A percentile compares a stretch with the other conserved stretches of the same genome.
Evolutionary conservation across 1,139 yeast genomes (phyloP).

Genomic region (Candida frijolesensis): DNA sequence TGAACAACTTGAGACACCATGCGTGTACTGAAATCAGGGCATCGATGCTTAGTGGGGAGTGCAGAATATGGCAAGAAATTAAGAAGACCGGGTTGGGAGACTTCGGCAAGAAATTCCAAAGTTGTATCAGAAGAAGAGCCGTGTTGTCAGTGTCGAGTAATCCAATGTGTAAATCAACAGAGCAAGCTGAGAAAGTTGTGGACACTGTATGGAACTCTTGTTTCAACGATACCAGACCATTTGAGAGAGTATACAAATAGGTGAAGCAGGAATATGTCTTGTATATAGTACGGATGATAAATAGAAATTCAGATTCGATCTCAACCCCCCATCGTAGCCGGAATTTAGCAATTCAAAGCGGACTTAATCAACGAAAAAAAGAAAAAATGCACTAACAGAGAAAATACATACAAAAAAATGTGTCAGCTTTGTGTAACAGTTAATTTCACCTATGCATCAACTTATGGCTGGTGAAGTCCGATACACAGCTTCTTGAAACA

Average conservation of each 20-base stretch:
- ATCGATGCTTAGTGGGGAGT: conserved; percentile 90
- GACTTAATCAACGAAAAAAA: too few species aligned
- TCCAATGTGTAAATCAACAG: conserved; percentile 73
- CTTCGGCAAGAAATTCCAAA: conserved; percentile 84
- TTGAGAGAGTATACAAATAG: conserved; percentile 80
- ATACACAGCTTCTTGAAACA: too few species aligned
- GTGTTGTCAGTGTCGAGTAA: conserved; percentile 80
- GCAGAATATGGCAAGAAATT: conserved; percentile 87
- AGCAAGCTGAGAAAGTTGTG: conserved; percentile 79
- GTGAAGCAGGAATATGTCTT: not conserved
- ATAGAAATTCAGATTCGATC: not conserved
- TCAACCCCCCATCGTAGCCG: too few species aligned
- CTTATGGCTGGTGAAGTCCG: too few species aligned
- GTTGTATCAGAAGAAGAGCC: conserved; percentile 88
- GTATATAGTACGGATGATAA: conserved; percentile 1
- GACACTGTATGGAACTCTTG: conserved; percentile 91
- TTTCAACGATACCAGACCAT: conserved; percentile 93
- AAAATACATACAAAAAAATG: too few species aligned
- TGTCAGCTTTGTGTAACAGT: too few species aligned
- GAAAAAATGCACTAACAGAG: too few species aligned
- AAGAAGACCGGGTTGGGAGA: conserved; percentile 61
- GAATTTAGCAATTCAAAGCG: too few species aligned
- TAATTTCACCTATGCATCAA: too few species aligned
- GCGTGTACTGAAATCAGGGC: conserved; percentile 98
- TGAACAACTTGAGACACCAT: conserved; percentile 83